Conservation (phyloP, 768 basidiomycete genomes). For the Suillus subluteus region DNA sequence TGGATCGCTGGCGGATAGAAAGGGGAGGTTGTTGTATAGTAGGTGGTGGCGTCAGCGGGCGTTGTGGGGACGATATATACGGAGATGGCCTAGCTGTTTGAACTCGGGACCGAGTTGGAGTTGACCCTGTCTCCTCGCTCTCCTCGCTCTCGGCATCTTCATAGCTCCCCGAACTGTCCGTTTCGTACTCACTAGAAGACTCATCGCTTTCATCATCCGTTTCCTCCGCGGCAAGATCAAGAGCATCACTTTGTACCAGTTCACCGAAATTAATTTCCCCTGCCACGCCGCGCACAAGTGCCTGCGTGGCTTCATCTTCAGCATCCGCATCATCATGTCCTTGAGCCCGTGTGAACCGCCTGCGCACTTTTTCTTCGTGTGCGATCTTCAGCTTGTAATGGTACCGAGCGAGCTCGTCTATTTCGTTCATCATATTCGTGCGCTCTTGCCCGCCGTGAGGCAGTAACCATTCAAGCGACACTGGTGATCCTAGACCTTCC, state of each 20-base stretch:
- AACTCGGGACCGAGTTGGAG: neutral
- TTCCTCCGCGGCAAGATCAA: slow-evolving; percentile 80
- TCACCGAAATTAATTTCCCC: slow-evolving; percentile 83
- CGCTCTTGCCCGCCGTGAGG: slow-evolving; percentile 84
- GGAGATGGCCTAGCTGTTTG: slow-evolving; percentile 7
- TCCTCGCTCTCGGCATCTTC: slow-evolving; percentile 18
- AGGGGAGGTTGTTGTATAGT: slow-evolving; percentile 10
- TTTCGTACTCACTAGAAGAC: slow-evolving; percentile 44
- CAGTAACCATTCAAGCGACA: slow-evolving; percentile 84
- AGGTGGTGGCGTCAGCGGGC: slow-evolving; percentile 7
- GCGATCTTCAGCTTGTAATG: slow-evolving; percentile 94
- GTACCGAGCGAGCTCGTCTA: slow-evolving; percentile 88
- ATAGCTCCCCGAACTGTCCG: slow-evolving; percentile 20
- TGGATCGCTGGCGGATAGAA: slow-evolving; percentile 33
- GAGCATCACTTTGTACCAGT: slow-evolving; percentile 74
- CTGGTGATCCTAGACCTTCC: slow-evolving; percentile 74
- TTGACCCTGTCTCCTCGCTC: slow-evolving; percentile 10
- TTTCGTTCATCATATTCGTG: slow-evolving; percentile 75
- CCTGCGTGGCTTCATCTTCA: slow-evolving; percentile 84
- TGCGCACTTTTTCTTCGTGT: slow-evolving; percentile 90
- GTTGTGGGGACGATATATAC: slow-evolving; percentile 6
- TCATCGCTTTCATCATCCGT: slow-evolving; percentile 47
- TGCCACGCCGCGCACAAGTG: slow-evolving; percentile 80
- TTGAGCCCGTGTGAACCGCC: slow-evolving; percentile 73
- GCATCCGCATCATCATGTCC: slow-evolving; percentile 57